These are phyloP conservation scores for Picochlorum costavermella DNA, from an alignment of 139 green algal genomes.

Conservation along the genomic window DNA sequence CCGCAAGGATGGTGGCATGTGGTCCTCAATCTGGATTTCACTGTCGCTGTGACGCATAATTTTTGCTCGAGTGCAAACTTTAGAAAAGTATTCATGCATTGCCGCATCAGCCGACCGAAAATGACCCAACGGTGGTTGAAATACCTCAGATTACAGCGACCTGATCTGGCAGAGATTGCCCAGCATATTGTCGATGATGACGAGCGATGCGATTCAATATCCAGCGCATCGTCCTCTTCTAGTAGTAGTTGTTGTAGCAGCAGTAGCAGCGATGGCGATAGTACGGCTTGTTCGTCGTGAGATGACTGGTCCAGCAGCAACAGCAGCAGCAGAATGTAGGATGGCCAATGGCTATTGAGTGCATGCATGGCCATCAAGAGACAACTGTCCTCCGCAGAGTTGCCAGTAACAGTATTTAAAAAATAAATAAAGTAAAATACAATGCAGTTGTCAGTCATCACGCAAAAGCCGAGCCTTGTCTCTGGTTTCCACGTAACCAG, in stretches of 20 bases:
- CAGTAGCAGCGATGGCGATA: neutral
- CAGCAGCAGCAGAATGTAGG: too few species aligned
- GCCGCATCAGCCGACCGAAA: slow-evolving; percentile 58
- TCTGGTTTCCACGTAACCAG: too few species aligned
- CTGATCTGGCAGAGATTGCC: slow-evolving; percentile 51
- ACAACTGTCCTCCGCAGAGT: too few species aligned
- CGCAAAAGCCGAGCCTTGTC: too few species aligned
- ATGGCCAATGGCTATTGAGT: too few species aligned
- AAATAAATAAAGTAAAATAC: neutral
- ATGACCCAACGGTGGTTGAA: slow-evolving; percentile 60
- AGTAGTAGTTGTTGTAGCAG: neutral
- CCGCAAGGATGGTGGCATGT: slow-evolving; percentile 71
- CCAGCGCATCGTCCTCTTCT: neutral
- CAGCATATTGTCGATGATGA: slow-evolving; percentile 6
- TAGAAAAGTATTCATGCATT: slow-evolving; percentile 52
- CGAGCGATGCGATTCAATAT: neutral
- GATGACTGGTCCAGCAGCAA: neutral
- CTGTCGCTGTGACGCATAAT: slow-evolving; percentile 71
- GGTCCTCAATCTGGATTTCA: slow-evolving; percentile 71
- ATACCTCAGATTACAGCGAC: slow-evolving; percentile 35
- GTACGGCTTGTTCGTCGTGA: neutral
- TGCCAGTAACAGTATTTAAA: neutral
- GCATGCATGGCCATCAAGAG: too few species aligned
- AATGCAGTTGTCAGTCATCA: too few species aligned
- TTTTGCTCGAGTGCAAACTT: slow-evolving; percentile 65